phyloP scores from a whole-genome alignment of 148 eudicot genomes.

The Silene uniflora region DNA sequence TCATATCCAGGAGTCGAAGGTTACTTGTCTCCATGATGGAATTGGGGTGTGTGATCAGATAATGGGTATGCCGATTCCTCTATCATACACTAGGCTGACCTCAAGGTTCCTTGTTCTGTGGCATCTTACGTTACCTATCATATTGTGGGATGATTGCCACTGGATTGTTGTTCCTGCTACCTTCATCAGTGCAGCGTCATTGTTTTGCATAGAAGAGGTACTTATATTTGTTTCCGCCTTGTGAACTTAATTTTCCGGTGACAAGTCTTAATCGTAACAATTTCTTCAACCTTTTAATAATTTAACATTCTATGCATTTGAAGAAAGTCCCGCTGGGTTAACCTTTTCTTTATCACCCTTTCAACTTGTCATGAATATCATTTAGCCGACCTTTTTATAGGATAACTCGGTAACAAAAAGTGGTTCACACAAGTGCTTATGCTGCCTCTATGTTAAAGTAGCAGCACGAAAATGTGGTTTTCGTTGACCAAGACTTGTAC shows the following conservation, averaged over 20 bases:
- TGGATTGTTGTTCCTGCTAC: conserved; percentile 99
- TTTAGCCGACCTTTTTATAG: too few relatives aligned
- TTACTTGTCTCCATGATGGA: conserved; percentile 83
- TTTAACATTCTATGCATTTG: too few relatives aligned
- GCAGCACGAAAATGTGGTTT: too few relatives aligned
- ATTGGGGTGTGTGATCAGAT: conserved; percentile 87
- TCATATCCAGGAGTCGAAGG: conserved; percentile 68
- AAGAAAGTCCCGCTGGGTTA: not conserved
- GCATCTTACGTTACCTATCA: conserved; percentile 94
- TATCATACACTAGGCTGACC: conserved; percentile 93
- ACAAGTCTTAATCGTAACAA: not conserved
- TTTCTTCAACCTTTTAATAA: too few relatives aligned
- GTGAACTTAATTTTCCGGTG: not conserved
- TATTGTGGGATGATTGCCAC: conserved; percentile 96
- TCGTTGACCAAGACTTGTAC: too few relatives aligned
- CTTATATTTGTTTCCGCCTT: conserved; percentile 6
- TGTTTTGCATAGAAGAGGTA: conserved; percentile 98
- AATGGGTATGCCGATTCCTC: conserved; percentile 77
- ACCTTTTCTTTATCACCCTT: too few relatives aligned
- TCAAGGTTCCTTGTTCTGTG: conserved; percentile 92
- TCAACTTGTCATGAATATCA: too few relatives aligned
- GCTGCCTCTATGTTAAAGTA: too few relatives aligned
- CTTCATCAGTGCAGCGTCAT: conserved; percentile 84
- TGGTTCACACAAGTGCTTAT: too few relatives aligned
- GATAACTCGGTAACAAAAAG: too few relatives aligned